phyloP scores from a whole-genome alignment of 2,329 filamentous ascomycete genomes.

The Xylaria sp. region DNA sequence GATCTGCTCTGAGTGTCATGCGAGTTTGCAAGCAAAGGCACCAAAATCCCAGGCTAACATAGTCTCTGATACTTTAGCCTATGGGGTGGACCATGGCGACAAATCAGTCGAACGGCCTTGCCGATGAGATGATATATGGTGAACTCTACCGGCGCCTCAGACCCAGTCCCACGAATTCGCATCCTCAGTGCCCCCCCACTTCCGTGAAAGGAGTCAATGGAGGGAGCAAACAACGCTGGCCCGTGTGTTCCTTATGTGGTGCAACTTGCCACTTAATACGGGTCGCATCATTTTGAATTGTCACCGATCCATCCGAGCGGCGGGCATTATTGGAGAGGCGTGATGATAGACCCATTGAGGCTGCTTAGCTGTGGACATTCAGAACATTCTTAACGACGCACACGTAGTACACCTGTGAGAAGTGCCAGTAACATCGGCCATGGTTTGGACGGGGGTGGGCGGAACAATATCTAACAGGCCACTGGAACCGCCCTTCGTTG shows the following conservation, averaged over 20 bases:
- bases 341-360: conserved; percentile 22
- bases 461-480: neutral
- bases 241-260: conserved; percentile 17
- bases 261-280: conserved; percentile 23
- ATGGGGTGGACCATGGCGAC: conserved; percentile 22
- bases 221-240: conserved; percentile 19
- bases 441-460: neutral
- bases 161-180: conserved; percentile 5
- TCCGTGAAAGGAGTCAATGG: neutral
- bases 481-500: neutral
- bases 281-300: conserved; percentile 15
- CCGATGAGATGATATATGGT: conserved; percentile 32
- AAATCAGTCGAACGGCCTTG: conserved; percentile 31
- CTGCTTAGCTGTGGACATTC: conserved; percentile 18
- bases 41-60: conserved; percentile 23
- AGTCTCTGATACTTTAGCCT: conserved; percentile 6
- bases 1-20: conserved; percentile 2
- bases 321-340: conserved; percentile 9
- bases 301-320: conserved; percentile 27
- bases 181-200: conserved; percentile 14
- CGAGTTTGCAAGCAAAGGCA: conserved; percentile 9
- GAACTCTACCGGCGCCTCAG: conserved; percentile 12
- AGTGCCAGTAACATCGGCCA: neutral
- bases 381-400: conserved; percentile 7
- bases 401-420: neutral